Conservation (phyloP, 2,329 filamentous ascomycete genomes). For the Nigrospora sphaerica region DNA sequence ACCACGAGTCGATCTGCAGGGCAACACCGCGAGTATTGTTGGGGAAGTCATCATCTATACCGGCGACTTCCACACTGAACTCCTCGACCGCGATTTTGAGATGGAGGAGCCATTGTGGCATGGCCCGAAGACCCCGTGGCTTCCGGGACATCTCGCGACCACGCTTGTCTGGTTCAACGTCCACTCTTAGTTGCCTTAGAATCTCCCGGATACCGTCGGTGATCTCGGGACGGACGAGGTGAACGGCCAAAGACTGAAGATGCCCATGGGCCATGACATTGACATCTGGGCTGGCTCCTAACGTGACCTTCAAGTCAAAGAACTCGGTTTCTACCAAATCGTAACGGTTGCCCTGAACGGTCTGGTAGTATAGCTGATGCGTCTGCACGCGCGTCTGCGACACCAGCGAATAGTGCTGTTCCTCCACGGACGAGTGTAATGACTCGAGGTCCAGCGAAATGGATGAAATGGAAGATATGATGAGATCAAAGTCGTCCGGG, state of each 20-base stretch:
- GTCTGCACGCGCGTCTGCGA: conserved; percentile 78
- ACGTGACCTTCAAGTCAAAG: conserved; percentile 77
- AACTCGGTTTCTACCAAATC: conserved; percentile 83
- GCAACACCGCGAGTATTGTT: conserved; percentile 75
- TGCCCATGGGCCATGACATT: conserved; percentile 74
- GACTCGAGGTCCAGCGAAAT: conserved; percentile 91
- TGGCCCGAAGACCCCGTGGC: conserved; percentile 66
- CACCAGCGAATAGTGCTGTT: conserved; percentile 79
- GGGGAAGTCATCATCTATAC: conserved; percentile 77
- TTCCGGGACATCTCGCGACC: conserved; percentile 37
- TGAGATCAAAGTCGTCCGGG: conserved; percentile 82
- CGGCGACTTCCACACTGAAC: conserved; percentile 85
- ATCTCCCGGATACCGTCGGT: conserved; percentile 90
- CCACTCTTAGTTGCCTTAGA: conserved; percentile 70
- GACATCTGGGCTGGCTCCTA: conserved; percentile 80
- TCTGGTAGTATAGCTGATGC: conserved; percentile 92
- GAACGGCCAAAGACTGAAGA: conserved; percentile 80
- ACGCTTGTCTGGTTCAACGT: conserved; percentile 58
- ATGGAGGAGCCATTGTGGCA: conserved; percentile 80
- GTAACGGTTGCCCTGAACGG: conserved; percentile 71
- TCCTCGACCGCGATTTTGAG: conserved; percentile 82
- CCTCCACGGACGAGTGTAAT: conserved; percentile 80
- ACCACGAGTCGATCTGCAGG: conserved; percentile 81
- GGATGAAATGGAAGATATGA: conserved; percentile 92
- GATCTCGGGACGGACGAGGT: conserved; percentile 87